These are phyloP conservation scores for Ceratobasidium sp. DNA, from an alignment of 1,284 basidiomycete genomes.

Conservation along the genomic window DNA sequence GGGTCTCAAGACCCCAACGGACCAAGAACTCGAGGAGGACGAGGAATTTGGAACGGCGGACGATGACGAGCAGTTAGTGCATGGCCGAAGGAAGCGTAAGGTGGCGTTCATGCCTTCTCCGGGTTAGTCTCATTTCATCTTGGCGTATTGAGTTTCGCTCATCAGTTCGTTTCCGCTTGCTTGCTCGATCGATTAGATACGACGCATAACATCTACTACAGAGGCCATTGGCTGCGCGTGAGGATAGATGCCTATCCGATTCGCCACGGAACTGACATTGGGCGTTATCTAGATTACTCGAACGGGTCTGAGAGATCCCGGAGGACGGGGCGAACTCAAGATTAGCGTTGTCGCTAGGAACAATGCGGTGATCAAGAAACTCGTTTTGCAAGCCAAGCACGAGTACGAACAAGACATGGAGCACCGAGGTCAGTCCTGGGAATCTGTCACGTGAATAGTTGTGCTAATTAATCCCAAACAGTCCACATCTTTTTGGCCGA, in stretches of 20 bases:
- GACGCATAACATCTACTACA: conserved; percentile 87
- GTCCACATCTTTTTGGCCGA: conserved; percentile 89
- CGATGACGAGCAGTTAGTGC: conserved; percentile 65
- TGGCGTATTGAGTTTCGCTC: background rate
- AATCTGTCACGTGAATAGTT: background rate
- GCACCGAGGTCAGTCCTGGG: conserved; percentile 65
- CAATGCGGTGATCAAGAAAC: conserved; percentile 85
- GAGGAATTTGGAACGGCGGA: conserved; percentile 64
- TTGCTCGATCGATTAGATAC: conserved; percentile 67
- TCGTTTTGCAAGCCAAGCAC: conserved; percentile 85
- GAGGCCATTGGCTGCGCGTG: conserved; percentile 86
- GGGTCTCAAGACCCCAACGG: conserved; percentile 51
- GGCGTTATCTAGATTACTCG: conserved; percentile 73
- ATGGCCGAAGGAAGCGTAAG: conserved; percentile 78
- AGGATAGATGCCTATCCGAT: conserved; percentile 53
- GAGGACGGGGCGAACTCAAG: conserved; percentile 74
- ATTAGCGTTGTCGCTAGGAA: conserved; percentile 88
- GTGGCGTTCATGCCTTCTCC: conserved; percentile 81
- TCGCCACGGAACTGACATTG: conserved; percentile 48
- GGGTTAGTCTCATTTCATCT: conserved; percentile 63
- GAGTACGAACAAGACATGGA: conserved; percentile 90
- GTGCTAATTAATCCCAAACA: conserved; percentile 32
- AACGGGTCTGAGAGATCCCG: conserved; percentile 76
- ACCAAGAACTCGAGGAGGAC: conserved; percentile 76
- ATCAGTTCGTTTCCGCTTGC: conserved; percentile 15